Conservation (phyloP, 805 yeast species). For the Myxozyma neglecta region DNA sequence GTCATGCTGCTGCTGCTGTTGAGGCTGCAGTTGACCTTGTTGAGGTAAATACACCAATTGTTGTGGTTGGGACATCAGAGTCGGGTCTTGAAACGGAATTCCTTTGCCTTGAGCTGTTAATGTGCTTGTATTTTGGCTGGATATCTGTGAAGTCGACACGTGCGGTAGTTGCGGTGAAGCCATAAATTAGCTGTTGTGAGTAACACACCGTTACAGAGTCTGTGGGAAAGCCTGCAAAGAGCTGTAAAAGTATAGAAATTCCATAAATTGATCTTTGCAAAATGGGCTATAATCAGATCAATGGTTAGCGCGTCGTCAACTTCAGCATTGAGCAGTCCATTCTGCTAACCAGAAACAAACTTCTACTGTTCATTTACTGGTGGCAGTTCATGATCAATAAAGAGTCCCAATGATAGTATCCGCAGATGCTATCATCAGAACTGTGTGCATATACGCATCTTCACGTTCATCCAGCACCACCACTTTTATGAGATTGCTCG, state of each 20-base stretch:
- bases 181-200: not conserved
- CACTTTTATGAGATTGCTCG: too few relatives aligned
- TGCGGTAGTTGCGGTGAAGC: conserved; percentile 19
- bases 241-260: not conserved
- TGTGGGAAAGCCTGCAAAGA: not conserved
- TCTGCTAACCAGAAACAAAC: too few relatives aligned
- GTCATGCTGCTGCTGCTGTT: conserved; percentile 16
- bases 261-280: not conserved
- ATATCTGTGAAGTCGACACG: conserved; percentile 5
- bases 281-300: not conserved
- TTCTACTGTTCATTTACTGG: too few relatives aligned
- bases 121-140: not conserved
- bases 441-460: too few relatives aligned
- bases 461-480: too few relatives aligned
- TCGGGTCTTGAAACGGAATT: not conserved
- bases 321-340: too few relatives aligned
- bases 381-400: too few relatives aligned
- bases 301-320: too few relatives aligned
- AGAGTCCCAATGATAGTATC: too few relatives aligned
- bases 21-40: conserved; percentile 7
- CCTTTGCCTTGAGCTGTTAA: not conserved
- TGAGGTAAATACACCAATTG: conserved; percentile 13
- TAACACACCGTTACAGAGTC: not conserved
- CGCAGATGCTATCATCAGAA: too few relatives aligned
- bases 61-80: not conserved